Percentiles rank a stretch among this genome's conserved stretches.
phyloP scores from a whole-genome alignment of 2,329 filamentous ascomycete species.

The Xylariomycetidae sp. region DNA sequence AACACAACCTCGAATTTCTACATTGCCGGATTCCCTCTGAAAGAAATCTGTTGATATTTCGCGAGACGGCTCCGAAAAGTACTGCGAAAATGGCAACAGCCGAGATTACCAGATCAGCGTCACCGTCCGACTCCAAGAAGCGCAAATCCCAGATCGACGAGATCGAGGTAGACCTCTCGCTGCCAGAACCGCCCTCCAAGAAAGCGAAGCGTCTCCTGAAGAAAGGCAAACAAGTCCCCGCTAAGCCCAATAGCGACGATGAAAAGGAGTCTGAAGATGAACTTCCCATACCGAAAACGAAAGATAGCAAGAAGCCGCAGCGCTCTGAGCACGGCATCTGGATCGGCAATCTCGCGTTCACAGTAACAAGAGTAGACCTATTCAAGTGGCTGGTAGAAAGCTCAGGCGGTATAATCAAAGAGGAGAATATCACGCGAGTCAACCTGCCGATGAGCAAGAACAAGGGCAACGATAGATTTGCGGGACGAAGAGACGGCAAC shows the following conservation, averaged over 20 bases:
- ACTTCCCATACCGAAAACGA: slow-evolving; percentile 19
- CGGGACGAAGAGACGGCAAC: slow-evolving; percentile 17
- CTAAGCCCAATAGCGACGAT: slow-evolving; percentile 35
- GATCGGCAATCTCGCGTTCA: slow-evolving; percentile 94
- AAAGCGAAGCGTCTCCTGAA: slow-evolving; percentile 86
- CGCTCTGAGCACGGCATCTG: slow-evolving; percentile 83
- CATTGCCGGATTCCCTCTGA: neutral
- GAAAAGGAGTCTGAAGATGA: slow-evolving; percentile 32
- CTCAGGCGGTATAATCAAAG: slow-evolving; percentile 58
- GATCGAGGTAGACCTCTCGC: slow-evolving; percentile 81
- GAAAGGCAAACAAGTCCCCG: slow-evolving; percentile 61
- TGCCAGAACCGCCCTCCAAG: slow-evolving; percentile 94
- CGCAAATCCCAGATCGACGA: slow-evolving; percentile 66
- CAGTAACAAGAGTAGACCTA: slow-evolving; percentile 65
- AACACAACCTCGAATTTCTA: neutral
- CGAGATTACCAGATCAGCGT: slow-evolving; percentile 8
- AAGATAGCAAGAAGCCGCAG: slow-evolving; percentile 41
- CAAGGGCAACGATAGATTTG: slow-evolving; percentile 11
- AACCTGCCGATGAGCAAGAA: slow-evolving; percentile 64
- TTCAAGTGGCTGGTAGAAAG: slow-evolving; percentile 73
- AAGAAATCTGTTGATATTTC: no score
- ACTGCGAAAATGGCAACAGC: slow-evolving; percentile 10
- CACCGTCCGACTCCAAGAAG: slow-evolving; percentile 47
- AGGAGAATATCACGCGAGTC: slow-evolving; percentile 73
- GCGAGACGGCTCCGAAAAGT: neutral